Evolutionary conservation across 106 monocot species (phyloP).

Genomic region (Phalaenopsis aphrodite): DNA sequence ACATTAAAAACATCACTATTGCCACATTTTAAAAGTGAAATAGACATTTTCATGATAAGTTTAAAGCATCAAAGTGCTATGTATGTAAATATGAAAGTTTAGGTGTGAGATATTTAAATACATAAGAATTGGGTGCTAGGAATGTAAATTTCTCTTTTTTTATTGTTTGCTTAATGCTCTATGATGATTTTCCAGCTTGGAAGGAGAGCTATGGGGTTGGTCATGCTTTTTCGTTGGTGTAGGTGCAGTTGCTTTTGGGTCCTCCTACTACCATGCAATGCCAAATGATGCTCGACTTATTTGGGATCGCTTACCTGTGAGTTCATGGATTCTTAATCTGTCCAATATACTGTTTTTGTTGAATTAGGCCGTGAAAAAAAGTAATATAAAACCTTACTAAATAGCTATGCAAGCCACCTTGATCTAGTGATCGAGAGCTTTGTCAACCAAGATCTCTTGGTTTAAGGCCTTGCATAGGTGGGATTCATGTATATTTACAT

Average conservation of each 20-base stretch:
- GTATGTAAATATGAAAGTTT: too few relatives aligned
- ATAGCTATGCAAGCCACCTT: background rate
- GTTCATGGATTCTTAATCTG: conserved; percentile 7
- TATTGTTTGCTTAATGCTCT: background rate
- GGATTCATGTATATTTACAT: too few relatives aligned
- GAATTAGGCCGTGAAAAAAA: background rate
- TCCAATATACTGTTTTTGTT: background rate
- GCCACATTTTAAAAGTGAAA: too few relatives aligned
- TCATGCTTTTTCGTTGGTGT: conserved; percentile 79
- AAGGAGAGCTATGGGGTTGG: conserved; percentile 90
- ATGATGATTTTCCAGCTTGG: conserved; percentile 38
- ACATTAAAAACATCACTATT: too few relatives aligned
- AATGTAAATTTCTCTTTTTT: too few relatives aligned
- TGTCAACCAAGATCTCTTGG: too few relatives aligned
- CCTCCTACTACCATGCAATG: conserved; percentile 86
- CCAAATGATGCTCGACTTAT: conserved; percentile 89
- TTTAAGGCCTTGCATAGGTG: too few relatives aligned
- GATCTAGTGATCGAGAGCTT: too few relatives aligned
- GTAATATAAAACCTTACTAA: background rate
- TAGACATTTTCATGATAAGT: too few relatives aligned
- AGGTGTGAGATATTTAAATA: too few relatives aligned
- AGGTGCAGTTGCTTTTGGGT: conserved; percentile 83
- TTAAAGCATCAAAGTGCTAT: too few relatives aligned
- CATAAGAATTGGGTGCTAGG: too few relatives aligned
- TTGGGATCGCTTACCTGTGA: conserved; percentile 93